A percentile compares a stretch with the other conserved stretches of the same genome.
Evolutionary conservation across 1,284 basidiomycete genomes (phyloP).

Genomic region (Trichosporon sp.): DNA sequence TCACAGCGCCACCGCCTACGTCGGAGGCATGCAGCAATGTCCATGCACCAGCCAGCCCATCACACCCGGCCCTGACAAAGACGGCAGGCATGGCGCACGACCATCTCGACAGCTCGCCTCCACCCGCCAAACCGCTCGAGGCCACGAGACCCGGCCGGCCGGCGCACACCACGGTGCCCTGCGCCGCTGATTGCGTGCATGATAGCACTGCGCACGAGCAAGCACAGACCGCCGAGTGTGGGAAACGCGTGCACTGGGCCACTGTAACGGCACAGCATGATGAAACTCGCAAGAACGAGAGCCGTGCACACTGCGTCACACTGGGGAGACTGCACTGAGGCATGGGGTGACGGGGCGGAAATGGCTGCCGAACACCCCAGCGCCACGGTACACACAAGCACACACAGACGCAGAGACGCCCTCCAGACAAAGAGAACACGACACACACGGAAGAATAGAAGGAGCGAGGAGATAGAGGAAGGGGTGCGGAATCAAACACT

Average conservation of each 20-base stretch:
- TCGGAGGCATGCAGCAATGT: not conserved
- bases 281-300: not conserved
- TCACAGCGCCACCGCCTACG: not conserved
- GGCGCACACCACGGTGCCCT: not conserved
- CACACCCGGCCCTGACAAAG: not conserved
- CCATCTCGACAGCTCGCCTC: not conserved
- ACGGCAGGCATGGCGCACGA: not conserved
- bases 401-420: not conserved
- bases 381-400: not conserved
- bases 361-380: not conserved
- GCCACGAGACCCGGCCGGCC: not conserved
- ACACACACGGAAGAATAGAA: not conserved
- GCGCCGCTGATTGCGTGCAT: not conserved
- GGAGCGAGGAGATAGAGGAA: not conserved
- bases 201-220: not conserved
- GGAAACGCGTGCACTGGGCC: not conserved
- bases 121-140: not conserved
- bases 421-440: not conserved
- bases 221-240: not conserved
- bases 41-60: not conserved
- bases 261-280: not conserved
- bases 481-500: not conserved
- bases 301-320: not conserved
- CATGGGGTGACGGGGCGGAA: not conserved
- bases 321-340: not conserved